Evolutionary conservation across 2,329 filamentous ascomycete species (phyloP), one percentile per base, ranked within the genome.

Genomic region (Coniochaeta pulveracea): DNA sequence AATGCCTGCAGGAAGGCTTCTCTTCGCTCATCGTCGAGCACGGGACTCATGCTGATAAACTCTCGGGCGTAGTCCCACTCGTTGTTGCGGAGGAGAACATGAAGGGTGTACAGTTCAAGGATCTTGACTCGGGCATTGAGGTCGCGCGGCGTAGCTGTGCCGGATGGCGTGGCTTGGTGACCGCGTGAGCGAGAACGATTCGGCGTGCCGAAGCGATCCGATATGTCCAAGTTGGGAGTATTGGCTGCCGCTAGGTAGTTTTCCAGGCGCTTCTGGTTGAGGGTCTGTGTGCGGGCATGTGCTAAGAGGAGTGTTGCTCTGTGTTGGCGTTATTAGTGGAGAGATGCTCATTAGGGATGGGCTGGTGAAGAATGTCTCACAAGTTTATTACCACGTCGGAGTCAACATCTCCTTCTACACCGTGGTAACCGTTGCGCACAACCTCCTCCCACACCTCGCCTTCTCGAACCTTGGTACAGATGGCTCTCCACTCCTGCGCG

Each of bases 31-130:
- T 95, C 89, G 52, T 96, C 89, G 2, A 98, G 69, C 17, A 94
- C 76, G 29, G 89, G 78, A 53, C 79, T 91, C 49, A 85, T 75
- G 47, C 69, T 76, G 49, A 96, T 93, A 54, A 96, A 96, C 46
- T 93, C 84, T 38, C 76, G 74, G 4, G 91, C 85, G 47, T 95
- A 95, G 37, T 94, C 85, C 91, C 91, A 98, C 58, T 96, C 86
- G 36, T 85, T 78, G 46, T 95, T 96, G 34, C 85, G 73, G 5
- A 89, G 77, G n/a, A 98, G 73, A 6, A 96, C 85, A 51, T 98
- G 91, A 4, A 98, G 69, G 1, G 86, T 93, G 55, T 95, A 98
- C 7, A 98, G 69, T 58, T 98, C 91, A 33, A 98, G 73, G 26
- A 98, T 83, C 61, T 93, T 93, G 42, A 95, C 78, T 28, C 86